These are phyloP conservation scores for Debaryomyces robertsiae DNA, from an alignment of 1,139 yeast genomes.

Conservation along the genomic window DNA sequence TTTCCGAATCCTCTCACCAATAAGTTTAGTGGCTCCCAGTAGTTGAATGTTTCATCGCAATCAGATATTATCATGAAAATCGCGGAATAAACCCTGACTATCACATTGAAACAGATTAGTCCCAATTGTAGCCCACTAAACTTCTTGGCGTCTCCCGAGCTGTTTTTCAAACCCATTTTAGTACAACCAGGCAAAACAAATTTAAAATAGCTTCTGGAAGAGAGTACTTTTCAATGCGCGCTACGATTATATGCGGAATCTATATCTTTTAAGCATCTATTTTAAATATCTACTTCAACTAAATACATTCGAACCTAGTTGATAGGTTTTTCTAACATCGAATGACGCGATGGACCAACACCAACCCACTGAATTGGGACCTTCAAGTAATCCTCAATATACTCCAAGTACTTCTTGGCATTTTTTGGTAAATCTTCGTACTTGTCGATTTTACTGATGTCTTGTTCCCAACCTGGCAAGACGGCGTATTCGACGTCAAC, in stretches of 20 bases:
- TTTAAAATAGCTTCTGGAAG: neutral
- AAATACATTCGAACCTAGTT: slow-evolving; percentile 8
- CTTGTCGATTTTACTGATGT: slow-evolving; percentile 69
- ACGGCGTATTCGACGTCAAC: slow-evolving; percentile 91
- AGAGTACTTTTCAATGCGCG: neutral
- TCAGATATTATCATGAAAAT: slow-evolving; percentile 71
- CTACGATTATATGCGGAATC: neutral
- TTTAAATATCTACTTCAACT: slow-evolving; percentile 7
- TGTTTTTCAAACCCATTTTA: slow-evolving; percentile 1
- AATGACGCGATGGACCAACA: slow-evolving; percentile 95
- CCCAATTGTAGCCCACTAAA: slow-evolving; percentile 9
- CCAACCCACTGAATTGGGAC: slow-evolving; percentile 97
- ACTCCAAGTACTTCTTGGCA: slow-evolving; percentile 81
- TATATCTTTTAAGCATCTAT: neutral
- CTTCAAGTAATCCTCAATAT: slow-evolving; percentile 77
- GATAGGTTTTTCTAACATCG: slow-evolving; percentile 59
- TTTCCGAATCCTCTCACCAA: slow-evolving; percentile 82
- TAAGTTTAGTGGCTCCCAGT: slow-evolving; percentile 90
- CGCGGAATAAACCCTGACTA: slow-evolving; percentile 49
- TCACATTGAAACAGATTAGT: slow-evolving; percentile 30
- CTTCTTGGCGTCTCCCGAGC: slow-evolving; percentile 2
- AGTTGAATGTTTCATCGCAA: slow-evolving; percentile 86
- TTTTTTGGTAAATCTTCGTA: slow-evolving; percentile 84
- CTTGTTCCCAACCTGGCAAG: slow-evolving; percentile 91
- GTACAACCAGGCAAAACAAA: neutral